Evolutionary conservation across 352 stramenopile genomes (phyloP).

Genomic region (Blastocystis sp.): DNA sequence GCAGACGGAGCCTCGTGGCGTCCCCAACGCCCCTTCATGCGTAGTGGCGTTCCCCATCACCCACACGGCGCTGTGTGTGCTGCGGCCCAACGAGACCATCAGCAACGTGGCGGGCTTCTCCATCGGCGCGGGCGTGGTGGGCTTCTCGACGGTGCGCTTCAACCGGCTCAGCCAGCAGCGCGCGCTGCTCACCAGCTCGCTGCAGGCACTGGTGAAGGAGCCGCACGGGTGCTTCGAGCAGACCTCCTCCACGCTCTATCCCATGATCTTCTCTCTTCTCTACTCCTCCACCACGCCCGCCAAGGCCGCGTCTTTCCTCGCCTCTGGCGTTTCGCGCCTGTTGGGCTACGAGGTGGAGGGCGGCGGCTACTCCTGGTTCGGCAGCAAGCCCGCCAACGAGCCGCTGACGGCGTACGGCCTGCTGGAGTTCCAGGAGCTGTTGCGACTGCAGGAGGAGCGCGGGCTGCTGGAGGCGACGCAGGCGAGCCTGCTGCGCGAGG

Average conservation of each 20-base stretch:
- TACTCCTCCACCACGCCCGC: background rate
- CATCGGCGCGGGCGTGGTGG: background rate
- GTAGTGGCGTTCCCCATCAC: background rate
- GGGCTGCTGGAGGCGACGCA: background rate
- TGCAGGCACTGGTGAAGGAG: background rate
- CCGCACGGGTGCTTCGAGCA: conserved; percentile 42
- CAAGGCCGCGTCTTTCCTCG: background rate
- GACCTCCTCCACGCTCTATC: conserved; percentile 26
- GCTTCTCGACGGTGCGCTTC: background rate
- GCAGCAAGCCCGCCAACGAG: background rate
- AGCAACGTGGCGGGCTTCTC: background rate
- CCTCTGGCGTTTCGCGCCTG: conserved; percentile 4
- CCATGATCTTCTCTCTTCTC: background rate
- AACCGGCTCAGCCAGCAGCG: background rate
- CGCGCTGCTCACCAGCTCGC: background rate
- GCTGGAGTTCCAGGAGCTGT: conserved; percentile 29
- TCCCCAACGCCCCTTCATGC: background rate
- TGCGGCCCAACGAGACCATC: background rate
- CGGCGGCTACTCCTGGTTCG: conserved; percentile 52
- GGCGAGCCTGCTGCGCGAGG: background rate
- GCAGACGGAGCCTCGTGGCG: background rate
- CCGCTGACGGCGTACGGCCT: conserved; percentile 18
- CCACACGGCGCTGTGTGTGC: background rate
- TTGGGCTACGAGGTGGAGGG: conserved; percentile 8
- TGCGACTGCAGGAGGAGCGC: background rate